phyloP scores from a whole-genome alignment of 2,329 filamentous ascomycete species.

The Trichoderma breve region DNA sequence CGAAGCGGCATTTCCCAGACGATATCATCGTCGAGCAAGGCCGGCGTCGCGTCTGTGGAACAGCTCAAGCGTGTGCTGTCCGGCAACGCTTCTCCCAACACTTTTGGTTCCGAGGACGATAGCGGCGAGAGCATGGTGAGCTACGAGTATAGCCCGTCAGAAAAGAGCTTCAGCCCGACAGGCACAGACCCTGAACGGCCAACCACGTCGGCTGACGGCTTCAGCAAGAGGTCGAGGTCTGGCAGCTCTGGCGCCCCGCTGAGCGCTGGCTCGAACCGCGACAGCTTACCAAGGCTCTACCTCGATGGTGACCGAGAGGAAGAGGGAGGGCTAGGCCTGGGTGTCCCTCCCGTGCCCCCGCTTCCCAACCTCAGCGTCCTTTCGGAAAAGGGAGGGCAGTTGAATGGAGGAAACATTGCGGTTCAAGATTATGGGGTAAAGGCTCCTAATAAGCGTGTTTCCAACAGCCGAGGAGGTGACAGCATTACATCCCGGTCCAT shows the following conservation, averaged over 20 bases:
- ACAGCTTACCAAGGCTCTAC: conserved; percentile 30
- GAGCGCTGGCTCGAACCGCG: conserved; percentile 42
- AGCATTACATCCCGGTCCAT: conserved; percentile 37
- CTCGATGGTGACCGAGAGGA: conserved; percentile 28
- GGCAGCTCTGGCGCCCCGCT: conserved; percentile 42
- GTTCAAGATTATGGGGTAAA: conserved; percentile 39
- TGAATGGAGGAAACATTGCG: conserved; percentile 29
- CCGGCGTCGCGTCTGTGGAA: conserved; percentile 59
- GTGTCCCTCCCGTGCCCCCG: conserved; percentile 56
- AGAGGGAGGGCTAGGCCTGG: conserved; percentile 30
- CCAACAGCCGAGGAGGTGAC: conserved; percentile 45
- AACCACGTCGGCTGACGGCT: conserved; percentile 30
- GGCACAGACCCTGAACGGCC: conserved; percentile 27
- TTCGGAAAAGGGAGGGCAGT: conserved; percentile 31
- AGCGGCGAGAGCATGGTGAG: conserved; percentile 69
- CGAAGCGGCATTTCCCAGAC: conserved; percentile 51
- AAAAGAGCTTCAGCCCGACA: conserved; percentile 58
- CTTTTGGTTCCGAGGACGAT: conserved; percentile 46
- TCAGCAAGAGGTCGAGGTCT: conserved; percentile 35
- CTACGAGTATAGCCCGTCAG: conserved; percentile 66
- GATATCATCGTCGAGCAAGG: conserved; percentile 44
- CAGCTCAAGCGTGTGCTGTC: conserved; percentile 62
- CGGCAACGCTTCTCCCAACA: conserved; percentile 46
- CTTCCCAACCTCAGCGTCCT: conserved; percentile 43
- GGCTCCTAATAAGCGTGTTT: conserved; percentile 33